Conservation (phyloP, 208 protist species). For the Trypanosoma melophagium region DNA sequence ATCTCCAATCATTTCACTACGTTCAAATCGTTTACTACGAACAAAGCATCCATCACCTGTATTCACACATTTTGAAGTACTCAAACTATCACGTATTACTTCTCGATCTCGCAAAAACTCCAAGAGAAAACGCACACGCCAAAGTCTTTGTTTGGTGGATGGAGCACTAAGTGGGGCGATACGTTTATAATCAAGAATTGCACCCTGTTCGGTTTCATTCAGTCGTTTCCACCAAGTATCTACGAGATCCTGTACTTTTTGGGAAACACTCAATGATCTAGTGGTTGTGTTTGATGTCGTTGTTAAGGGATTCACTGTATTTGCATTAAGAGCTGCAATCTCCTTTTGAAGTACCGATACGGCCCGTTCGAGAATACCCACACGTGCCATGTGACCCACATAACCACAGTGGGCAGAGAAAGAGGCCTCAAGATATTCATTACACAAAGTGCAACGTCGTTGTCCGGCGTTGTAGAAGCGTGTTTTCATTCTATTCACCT, state of each 20-base stretch:
- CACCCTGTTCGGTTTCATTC: constrained; percentile 15
- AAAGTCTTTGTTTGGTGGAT: constrained; percentile 17
- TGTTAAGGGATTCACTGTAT: too few relatives aligned
- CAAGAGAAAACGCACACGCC: constrained; percentile 43
- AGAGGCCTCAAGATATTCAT: constrained; percentile 29
- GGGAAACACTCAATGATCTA: not conserved
- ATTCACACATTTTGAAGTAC: not conserved
- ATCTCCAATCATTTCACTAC: constrained; percentile 84
- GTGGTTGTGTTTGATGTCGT: not conserved
- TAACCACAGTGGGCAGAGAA: constrained; percentile 37
- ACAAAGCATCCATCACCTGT: constrained; percentile 28
- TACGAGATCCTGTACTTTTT: constrained; percentile 31
- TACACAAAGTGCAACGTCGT: constrained; percentile 41
- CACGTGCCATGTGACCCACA: constrained; percentile 51
- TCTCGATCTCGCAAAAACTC: constrained; percentile 36
- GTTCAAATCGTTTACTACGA: constrained; percentile 59
- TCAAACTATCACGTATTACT: constrained; percentile 40
- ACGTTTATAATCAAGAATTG: constrained; percentile 27
- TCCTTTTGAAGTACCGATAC: constrained; percentile 35
- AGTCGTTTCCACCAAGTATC: constrained; percentile 53
- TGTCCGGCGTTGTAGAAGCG: constrained; percentile 39
- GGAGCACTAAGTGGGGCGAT: constrained; percentile 34
- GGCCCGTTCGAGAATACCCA: constrained; percentile 56
- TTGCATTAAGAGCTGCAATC: not conserved
- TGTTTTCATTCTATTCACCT: constrained; percentile 10